Conservation (phyloP, 2,329 filamentous ascomycete genomes). For the Pseudogymnoascus sp. region DNA sequence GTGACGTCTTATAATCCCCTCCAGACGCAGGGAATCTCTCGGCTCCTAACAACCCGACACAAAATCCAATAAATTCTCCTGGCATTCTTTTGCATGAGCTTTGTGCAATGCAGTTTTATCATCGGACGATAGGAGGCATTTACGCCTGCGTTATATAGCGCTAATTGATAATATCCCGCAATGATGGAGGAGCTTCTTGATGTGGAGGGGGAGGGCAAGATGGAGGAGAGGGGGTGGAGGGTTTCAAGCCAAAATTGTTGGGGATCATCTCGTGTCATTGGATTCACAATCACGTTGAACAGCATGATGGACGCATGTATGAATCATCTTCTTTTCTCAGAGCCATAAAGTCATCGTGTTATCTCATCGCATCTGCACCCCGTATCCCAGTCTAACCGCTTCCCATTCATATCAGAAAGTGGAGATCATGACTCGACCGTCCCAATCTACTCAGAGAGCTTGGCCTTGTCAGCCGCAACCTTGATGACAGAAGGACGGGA, state of each 20-base stretch:
- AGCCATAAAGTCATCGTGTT: background rate
- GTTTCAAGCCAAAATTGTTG: background rate
- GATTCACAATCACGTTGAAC: background rate
- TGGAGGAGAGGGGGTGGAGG: background rate
- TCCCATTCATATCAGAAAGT: background rate
- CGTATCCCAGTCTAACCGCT: background rate
- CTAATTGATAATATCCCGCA: background rate
- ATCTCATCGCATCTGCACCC: background rate
- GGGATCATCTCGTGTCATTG: background rate
- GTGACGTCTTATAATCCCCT: background rate
- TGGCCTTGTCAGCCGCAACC: background rate
- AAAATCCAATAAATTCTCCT: background rate
- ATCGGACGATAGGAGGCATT: background rate
- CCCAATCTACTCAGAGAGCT: background rate
- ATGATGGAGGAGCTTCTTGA: background rate
- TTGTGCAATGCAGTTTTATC: background rate
- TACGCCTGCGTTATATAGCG: background rate
- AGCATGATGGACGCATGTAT: background rate
- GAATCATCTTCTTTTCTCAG: background rate
- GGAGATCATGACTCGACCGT: background rate
- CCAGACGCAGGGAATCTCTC: background rate
- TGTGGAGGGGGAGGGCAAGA: background rate
- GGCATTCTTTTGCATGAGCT: background rate
- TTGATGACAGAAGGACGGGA: background rate
- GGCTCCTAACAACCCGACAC: background rate